These are phyloP conservation scores for Halophytophthora polymorphica DNA, from an alignment of 352 stramenopile genomes.

Conservation along the genomic window DNA sequence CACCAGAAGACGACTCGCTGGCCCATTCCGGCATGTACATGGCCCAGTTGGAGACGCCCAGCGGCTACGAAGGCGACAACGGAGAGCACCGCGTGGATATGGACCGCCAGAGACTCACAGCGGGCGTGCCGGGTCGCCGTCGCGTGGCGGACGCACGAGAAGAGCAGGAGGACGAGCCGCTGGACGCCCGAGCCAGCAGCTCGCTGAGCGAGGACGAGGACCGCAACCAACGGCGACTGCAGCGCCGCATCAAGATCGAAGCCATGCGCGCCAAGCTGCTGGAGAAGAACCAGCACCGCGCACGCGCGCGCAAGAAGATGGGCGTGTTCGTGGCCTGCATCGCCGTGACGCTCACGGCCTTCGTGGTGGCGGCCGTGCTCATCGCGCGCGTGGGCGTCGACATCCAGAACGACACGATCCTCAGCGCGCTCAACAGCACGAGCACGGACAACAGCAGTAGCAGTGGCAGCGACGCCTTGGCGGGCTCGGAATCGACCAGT, in stretches of 20 bases:
- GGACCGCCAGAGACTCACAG: slow-evolving; percentile 14
- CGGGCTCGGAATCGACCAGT: slow-evolving; percentile 2
- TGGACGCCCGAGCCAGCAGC: slow-evolving; percentile 9
- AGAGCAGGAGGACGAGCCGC: slow-evolving; percentile 18
- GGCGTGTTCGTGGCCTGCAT: slow-evolving; percentile 58
- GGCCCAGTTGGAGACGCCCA: slow-evolving; percentile 27
- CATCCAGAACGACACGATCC: slow-evolving; percentile 26
- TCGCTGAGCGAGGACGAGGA: slow-evolving; percentile 38
- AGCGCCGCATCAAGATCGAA: slow-evolving; percentile 52
- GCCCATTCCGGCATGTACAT: slow-evolving; percentile 17
- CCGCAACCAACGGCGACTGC: slow-evolving; percentile 40
- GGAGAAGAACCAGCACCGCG: slow-evolving; percentile 53
- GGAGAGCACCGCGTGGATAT: slow-evolving; percentile 20
- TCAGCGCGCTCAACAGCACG: slow-evolving; percentile 10
- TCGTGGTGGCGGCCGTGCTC: slow-evolving; percentile 55
- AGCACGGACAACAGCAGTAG: slow-evolving; percentile 11
- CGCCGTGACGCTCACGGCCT: slow-evolving; percentile 50
- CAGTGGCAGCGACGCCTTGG: slow-evolving; percentile 7
- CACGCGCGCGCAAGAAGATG: slow-evolving; percentile 55
- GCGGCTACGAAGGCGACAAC: slow-evolving; percentile 6
- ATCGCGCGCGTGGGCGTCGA: slow-evolving; percentile 52
- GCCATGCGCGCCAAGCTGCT: slow-evolving; percentile 51
- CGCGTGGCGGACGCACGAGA: slow-evolving; percentile 11
- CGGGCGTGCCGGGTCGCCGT: slow-evolving; percentile 7
- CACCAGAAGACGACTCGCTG: slow-evolving; percentile 9